Evolutionary conservation across 2,329 filamentous ascomycete species (phyloP).

Genomic region (Trichophaea hybrida): DNA sequence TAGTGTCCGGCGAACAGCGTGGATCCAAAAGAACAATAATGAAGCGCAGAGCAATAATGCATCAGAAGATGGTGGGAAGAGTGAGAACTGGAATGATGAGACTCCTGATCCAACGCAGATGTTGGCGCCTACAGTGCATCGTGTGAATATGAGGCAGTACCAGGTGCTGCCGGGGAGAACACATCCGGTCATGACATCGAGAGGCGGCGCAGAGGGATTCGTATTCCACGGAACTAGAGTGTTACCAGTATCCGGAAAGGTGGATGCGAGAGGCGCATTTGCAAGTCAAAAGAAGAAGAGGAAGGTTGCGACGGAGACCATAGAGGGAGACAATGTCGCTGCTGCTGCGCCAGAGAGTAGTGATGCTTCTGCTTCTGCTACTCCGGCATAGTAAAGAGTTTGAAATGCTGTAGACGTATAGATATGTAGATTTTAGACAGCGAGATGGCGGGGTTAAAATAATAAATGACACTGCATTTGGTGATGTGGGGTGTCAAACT

Average conservation of each 20-base stretch:
- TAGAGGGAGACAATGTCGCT: constrained; percentile 34
- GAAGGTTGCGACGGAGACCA: constrained; percentile 34
- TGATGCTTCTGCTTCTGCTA: no score
- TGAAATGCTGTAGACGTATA: no score
- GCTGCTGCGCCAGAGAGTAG: no score
- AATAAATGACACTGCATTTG: no score
- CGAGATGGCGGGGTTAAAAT: no score
- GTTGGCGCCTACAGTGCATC: constrained; percentile 67
- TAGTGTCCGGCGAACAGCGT: constrained; percentile 63
- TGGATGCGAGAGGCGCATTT: constrained; percentile 65
- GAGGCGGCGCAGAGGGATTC: constrained; percentile 79
- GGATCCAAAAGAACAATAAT: constrained; percentile 36
- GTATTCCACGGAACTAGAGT: constrained; percentile 73
- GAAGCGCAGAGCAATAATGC: constrained; percentile 10
- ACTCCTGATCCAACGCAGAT: constrained; percentile 58
- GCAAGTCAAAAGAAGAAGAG: constrained; percentile 50
- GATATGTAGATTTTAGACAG: no score
- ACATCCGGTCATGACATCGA: constrained; percentile 83
- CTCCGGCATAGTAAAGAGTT: no score
- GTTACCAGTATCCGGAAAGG: constrained; percentile 58
- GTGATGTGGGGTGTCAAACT: no score
- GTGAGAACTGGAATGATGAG: constrained; percentile 11
- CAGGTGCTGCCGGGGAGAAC: constrained; percentile 85
- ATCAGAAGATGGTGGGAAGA: constrained; percentile 16
- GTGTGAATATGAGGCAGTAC: constrained; percentile 62